Evolutionary conservation across 331 rosid species (phyloP).

Genomic region (Quercus tomentella): DNA sequence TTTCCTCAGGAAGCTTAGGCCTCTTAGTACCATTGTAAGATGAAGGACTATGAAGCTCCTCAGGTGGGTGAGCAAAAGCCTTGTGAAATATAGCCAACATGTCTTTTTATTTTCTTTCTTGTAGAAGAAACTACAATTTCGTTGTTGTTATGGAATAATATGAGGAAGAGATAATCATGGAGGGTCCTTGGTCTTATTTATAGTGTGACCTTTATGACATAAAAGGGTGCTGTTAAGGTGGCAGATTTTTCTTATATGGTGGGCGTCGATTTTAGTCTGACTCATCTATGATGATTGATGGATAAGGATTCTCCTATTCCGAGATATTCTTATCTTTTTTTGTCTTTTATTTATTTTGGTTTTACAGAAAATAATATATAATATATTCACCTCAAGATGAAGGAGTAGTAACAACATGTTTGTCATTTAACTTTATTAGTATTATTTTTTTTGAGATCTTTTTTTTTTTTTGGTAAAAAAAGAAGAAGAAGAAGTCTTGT

Average conservation of each 20-base stretch:
- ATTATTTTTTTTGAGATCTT: too few species aligned
- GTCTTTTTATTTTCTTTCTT: neutral
- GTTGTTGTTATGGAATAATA: neutral
- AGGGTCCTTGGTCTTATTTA: conserved; percentile 13
- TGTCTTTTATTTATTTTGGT: neutral
- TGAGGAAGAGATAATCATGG: neutral
- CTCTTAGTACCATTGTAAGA: conserved; percentile 55
- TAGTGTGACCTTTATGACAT: neutral
- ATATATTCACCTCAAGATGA: too few species aligned
- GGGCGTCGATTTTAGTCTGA: conserved; percentile 26
- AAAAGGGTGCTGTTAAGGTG: neutral
- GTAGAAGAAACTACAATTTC: neutral
- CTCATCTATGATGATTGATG: neutral
- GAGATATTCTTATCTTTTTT: conserved; percentile 19
- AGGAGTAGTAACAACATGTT: neutral
- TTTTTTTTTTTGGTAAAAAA: too few species aligned
- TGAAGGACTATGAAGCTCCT: conserved; percentile 88
- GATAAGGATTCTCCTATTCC: conserved; percentile 49
- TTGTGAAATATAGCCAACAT: conserved; percentile 97
- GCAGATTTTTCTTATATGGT: neutral
- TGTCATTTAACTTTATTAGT: too few species aligned
- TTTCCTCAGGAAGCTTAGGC: conserved; percentile 88
- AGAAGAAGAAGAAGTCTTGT: too few species aligned
- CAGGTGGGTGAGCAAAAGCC: conserved; percentile 92
- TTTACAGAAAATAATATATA: too few species aligned